Evolutionary conservation across 495 filamentous ascomycete genomes (phyloP), one percentile per base, ranked within the genome.

Genomic region (Entonaema liquescens): DNA sequence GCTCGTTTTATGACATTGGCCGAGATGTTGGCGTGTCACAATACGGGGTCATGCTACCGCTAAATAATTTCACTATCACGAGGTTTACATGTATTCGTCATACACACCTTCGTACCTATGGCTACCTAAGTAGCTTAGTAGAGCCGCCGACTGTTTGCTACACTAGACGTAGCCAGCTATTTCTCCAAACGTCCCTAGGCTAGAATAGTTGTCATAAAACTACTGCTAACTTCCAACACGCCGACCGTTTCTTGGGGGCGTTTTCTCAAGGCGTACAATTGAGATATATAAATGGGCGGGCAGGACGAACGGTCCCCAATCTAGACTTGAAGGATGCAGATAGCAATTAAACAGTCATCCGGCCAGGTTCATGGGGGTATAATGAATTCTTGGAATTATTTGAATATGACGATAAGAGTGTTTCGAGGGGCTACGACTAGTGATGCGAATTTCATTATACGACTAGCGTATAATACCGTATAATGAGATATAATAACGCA

Each of bases 21-120:
- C 42, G 29, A 55, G 54, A 60, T 64, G 55, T 33, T 61, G 67
- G 56, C 36, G 68, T 67, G 59, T 59, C 58, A 66, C 62, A 36
- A 62, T 67, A 47, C 62, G 57, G 35, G 68, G 68, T 71, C 68
- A 71, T 71, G 68, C 62, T 67, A 50, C 58, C 49, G 58, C 62
- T 25, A 58, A 26, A 71, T 62, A 71, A 47, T 62, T 71, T 71
- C 28, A 42, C 44, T 38, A 62, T 63, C 62, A 71, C 59, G 53
- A 26, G 62, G 58, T 62, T 53, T 21, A 53, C 40, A 47, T 71
- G 44, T 59, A 55, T 59, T 71, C 59, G 69, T 67, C 69, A 67
- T 67, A 71, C 68, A 58, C 58, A 67, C 68, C 62, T 38, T 58
- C 53, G 57, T 31, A 44, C n/a, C n/a, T n/a, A n/a, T 61, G 55